Evolutionary conservation across 225 moss, liverwort and hornwort genomes (phyloP), one percentile per base, ranked within the genome.

Genomic region (Pseudisothecium myosuroides): DNA sequence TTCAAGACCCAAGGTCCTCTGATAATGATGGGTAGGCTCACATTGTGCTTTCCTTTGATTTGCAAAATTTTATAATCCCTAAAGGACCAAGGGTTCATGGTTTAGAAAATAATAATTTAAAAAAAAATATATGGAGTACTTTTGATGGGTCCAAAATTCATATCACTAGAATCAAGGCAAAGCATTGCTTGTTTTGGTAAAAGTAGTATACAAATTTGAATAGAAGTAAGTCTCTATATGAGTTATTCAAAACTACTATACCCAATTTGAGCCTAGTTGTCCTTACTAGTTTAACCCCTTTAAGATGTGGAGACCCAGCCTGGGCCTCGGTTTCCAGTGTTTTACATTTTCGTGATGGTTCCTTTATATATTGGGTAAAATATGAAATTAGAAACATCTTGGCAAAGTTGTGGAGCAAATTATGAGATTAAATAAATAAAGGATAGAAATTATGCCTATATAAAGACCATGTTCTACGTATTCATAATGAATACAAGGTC

Each of bases 1-100:
- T 97, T 97, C 87, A 95, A 82, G 85, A 96, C 91, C 37, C 95
- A 96, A 88, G 98, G 97, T 88, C 96, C 97, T 83, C 96, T 96
- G 28, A 93, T 96, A 87, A 99, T 99, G 98, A 99, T 99, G 88
- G 96, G 96, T 98, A 88, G 29, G 49, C 21, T 76, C 83, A 73
- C 72, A 22, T 80, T 79, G 14, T 50, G 50, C 76, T 89, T 41
- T 81, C 50, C 59, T 58, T 26, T 63, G 49, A 83, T 43, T 75
- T 62, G 21, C 36, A 56, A 43, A 47, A 77, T 37, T 77, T 82
- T 43, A 47, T 52, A 52, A 12, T 10, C 18, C 13, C 7, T 27
- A 16, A 3, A 37, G 20, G 9, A 27, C 49, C 14, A 73, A 34
- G 47, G 27, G 27, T 27, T 62, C 20, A 50, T 45, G 37, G 50